Base-by-base conservation (phyloP, 768 basidiomycete genomes). In the Tricholoma hemisulphureum region DNA sequence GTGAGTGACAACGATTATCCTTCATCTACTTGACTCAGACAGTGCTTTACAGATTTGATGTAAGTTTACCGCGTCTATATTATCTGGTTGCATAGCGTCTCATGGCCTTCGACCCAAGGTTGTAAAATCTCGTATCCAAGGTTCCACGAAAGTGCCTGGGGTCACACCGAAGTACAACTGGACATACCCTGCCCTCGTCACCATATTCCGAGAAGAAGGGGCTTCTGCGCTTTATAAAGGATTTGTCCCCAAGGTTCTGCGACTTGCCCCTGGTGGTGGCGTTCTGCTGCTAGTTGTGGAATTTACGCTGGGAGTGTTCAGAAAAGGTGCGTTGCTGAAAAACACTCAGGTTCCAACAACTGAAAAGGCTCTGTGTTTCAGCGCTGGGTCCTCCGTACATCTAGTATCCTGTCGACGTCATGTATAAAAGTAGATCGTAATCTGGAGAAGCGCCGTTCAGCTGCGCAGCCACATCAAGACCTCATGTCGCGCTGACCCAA, bases 251-350 rank as follows among this genome's bases (percentile, higher is more conserved):
- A 99, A 99, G 72, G 95, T 97, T 3, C 81, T 98, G 41, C 84
- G 96, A 62, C 82, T 99, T 23, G 96, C 95, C 11, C 96, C 96
- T 0, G 96, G 96, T 43, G 96, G 96, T 51, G 96, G 96, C 70
- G 88, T 99, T 11, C 73, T 99, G 28, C 77, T 99, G 26, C 82
- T 99, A 31, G 95, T 95, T n/a, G 93, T 95, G 16, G 93, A 95
- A 71, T 86, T 91, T 60, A 93, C 91, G 2, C 72, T 94, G 35
- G 85, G 81, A 18, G 65, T 89, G 56, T 93, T 95, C 72, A 83
- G 93, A 61, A 78, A 85, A 66, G 82, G 90, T 91, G 60, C 20
- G 77, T 67, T 9, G 23, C 53, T 56, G 32, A 32, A 28, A 46
- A 24, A 14, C 35, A 56, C 10, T 55, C 16, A 41, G 26, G 24